Evolutionary conservation across 1,284 basidiomycete species (phyloP).

Genomic region (Puccinia brachypodii): DNA sequence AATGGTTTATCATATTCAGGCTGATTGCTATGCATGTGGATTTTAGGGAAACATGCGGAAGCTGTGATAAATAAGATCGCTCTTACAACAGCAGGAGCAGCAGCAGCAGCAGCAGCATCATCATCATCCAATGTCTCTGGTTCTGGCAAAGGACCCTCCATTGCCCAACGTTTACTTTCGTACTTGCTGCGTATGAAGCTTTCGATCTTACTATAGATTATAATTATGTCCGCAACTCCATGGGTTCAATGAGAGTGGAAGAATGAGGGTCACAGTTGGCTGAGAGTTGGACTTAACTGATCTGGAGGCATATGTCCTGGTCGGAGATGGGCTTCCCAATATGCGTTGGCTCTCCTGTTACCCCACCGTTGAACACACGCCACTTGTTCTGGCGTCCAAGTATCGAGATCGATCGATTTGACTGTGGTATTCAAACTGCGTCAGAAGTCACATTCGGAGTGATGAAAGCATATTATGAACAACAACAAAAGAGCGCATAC

Average conservation of each 20-base stretch:
- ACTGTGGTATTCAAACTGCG: slow-evolving; percentile 61
- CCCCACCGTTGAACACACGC: slow-evolving; percentile 93
- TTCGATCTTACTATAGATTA: slow-evolving; percentile 79
- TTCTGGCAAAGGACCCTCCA: slow-evolving; percentile 83
- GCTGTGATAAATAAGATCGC: not conserved
- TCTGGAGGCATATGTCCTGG: slow-evolving; percentile 89
- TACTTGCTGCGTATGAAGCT: slow-evolving; percentile 98
- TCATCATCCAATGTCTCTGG: slow-evolving; percentile 73
- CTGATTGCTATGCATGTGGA: not conserved
- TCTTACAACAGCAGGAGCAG: slow-evolving; percentile 6
- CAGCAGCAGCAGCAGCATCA: slow-evolving; percentile 48
- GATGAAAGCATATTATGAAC: slow-evolving; percentile 4
- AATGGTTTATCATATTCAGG: slow-evolving; percentile 21
- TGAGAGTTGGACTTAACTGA: slow-evolving; percentile 67
- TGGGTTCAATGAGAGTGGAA: not conserved
- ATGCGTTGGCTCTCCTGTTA: slow-evolving; percentile 83
- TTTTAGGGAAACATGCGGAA: slow-evolving; percentile 7
- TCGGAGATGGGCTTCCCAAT: slow-evolving; percentile 97
- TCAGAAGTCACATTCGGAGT: not conserved
- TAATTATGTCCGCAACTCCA: not conserved
- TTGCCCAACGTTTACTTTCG: slow-evolving; percentile 86
- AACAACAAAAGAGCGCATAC: slow-evolving; percentile 52
- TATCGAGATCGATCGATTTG: slow-evolving; percentile 95
- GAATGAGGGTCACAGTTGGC: not conserved
- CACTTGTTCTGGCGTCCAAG: slow-evolving; percentile 98